Base-by-base conservation (phyloP, 2,329 filamentous ascomycete genomes). In the Sclerotinia glacialis region DNA sequence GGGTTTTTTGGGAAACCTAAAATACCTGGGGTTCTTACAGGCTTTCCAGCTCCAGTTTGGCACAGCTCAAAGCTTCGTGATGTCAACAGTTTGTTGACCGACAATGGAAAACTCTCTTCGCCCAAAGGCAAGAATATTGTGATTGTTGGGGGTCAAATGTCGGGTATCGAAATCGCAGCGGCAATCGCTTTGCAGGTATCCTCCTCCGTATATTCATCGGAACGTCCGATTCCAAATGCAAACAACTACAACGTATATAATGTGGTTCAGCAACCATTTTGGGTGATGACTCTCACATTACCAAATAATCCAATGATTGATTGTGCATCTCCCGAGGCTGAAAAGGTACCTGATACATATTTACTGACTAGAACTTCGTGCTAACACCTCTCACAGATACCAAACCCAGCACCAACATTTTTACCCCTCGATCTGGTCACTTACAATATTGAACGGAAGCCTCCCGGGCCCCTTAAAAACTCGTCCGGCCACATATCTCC, bases 61-160 rank as follows among this genome's bases (percentile, higher is more conserved):
- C 90, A 93, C 76, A 93, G 89, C 77, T 89, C 89, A 58, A 78
- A 83, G 37, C 88, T 92, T 63, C 81, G 88, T 4, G 80, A 83
- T 64, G 76, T 90, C 2, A 72, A 81, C 37, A 75, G 75, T 11
- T 75, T 89, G 3, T 72, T 89, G 1, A 78, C 77, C 0, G 74
- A 77, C 14, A 66, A 64, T 50, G 71, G 26, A 72, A 77, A 0
- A 75, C 78, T 2, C 65, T 69, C 14, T 60, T 66, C 5, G 72
- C 73, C 0, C 1, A 53, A 64, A 6, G 80, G 81, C 1, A 84
- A 85, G 23, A 91, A 88, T 73, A 86, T 95, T 21, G 80, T 92
- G 1, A 81, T 96, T 0, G 85, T 93, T 0, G 92, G 92, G 0
- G 91, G 91, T 0, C 90, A 93, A 72, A 93, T 95, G 83, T 94